Evolutionary conservation across 176 grass and related monocot genomes (phyloP).

Genomic region (bread wheat (Triticum aestivum)): DNA sequence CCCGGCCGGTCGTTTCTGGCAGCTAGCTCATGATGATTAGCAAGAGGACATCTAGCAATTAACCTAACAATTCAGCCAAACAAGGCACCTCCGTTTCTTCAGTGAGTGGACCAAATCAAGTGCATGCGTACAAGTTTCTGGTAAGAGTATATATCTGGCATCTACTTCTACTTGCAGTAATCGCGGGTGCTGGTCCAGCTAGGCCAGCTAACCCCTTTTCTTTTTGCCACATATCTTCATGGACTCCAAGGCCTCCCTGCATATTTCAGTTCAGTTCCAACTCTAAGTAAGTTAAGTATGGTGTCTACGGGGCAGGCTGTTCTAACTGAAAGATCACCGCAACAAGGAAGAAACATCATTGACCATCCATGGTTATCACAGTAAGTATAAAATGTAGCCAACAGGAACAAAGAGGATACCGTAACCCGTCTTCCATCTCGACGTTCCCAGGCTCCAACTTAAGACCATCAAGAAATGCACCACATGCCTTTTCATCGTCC

Average conservation of each 20-base stretch:
- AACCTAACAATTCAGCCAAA: slow-evolving; percentile 1
- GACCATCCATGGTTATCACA: neutral
- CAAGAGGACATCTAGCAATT: slow-evolving; percentile 7
- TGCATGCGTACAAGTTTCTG: no score
- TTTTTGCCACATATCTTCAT: slow-evolving; percentile 18
- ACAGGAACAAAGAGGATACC: neutral
- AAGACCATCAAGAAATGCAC: slow-evolving; percentile 28
- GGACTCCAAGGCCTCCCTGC: slow-evolving; percentile 38
- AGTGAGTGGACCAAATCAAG: no score
- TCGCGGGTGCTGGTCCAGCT: neutral
- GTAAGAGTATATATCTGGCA: no score
- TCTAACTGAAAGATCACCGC: neutral
- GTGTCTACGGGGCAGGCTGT: neutral
- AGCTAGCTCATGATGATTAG: neutral
- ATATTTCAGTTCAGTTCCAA: neutral
- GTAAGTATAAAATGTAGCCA: neutral
- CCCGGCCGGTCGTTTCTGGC: no score
- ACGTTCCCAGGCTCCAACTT: slow-evolving; percentile 29
- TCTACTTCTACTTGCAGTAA: no score
- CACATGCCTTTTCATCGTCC: slow-evolving; percentile 40
- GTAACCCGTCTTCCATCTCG: slow-evolving; percentile 3
- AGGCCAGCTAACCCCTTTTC: neutral
- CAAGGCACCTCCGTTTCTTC: neutral
- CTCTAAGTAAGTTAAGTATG: neutral
- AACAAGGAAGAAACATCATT: neutral